Percentiles rank a stretch among this genome's conserved stretches.
phyloP scores from a whole-genome alignment of 139 green algal species.

The Volvox africanus region DNA sequence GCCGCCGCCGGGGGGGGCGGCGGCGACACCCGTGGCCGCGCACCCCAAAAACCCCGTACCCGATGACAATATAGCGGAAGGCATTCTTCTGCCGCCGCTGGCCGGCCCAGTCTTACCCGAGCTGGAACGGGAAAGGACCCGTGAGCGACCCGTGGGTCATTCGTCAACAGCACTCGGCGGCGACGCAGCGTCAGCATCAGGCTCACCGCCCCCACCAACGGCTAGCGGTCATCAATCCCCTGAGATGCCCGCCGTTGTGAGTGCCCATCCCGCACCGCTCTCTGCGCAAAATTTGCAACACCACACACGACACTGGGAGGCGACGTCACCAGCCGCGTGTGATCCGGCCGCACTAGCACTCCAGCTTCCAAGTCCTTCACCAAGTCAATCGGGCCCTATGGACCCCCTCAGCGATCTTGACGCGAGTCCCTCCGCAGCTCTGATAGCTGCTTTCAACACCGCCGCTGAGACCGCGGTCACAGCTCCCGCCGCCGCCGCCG shows the following conservation, averaged over 20 bases:
- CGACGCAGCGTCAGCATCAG: neutral
- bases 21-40: no score
- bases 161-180: neutral
- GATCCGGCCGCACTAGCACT: neutral
- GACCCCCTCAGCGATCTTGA: slow-evolving; percentile 18
- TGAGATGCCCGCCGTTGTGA: neutral
- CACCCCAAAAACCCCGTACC: neutral
- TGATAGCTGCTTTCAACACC: neutral
- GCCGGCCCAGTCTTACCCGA: slow-evolving; percentile 7
- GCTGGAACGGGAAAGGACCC: neutral
- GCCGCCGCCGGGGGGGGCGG: no score
- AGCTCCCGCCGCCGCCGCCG: neutral
- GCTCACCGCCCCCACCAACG: no score
- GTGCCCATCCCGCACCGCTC: neutral
- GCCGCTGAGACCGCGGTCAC: neutral
- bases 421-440: neutral
- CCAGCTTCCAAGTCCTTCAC: slow-evolving; percentile 31
- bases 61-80: neutral
- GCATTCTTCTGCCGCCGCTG: slow-evolving; percentile 1
- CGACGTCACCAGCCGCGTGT: neutral
- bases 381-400: slow-evolving; percentile 22
- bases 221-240: no score
- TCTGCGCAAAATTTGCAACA: slow-evolving; percentile 28
- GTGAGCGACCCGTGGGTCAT: neutral
- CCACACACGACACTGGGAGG: slow-evolving; percentile 27